Evolutionary conservation across 2,329 filamentous ascomycete species (phyloP), one percentile per base, ranked within the genome.

Genomic region (Pseudogymnoascus sp.): DNA sequence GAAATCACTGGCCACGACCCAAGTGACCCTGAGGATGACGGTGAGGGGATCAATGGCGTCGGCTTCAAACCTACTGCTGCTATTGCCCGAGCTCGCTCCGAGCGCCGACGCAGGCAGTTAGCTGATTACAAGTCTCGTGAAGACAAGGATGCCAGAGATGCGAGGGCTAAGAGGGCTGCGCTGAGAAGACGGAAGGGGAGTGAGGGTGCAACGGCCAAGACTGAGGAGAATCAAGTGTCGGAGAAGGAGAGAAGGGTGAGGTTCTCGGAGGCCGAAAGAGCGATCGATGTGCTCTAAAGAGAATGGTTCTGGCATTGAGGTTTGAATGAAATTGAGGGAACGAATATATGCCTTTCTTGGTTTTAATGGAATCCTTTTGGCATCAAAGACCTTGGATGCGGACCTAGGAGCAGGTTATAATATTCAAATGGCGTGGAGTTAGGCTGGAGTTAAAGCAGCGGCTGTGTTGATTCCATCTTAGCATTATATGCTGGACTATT

Each of bases 1-100:
- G 84, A 86, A 67, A 86, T 87, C 62, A 86, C 84, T 1, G 76
- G 85, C 26, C 84, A 86, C 69, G 80, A 85, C 65, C 81, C 82
- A 0, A 75, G 82, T 38, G 84, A 86, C 67, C 77, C 80, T 63
- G 83, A 87, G 63, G 84, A 87, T 66, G 84, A 87, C 67, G 84
- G 84, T 57, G 81, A 79, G 3, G 84, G 84, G 19, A 82, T 87
- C 67, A 86, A 87, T 68, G 84, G 84, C 4, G 82, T 87, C 62
- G 84, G 84, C 0, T 87, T 86, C 72, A 82, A 78, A 65, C 83
- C 84, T 2, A 85, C 82, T 0, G 76, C 83, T 5, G 82, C 82
- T 18, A 75, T 85, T 45, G 83, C 82, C 5, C 77, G 82, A 60
- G 78, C 79, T 3, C 77, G 83, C 15, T 74, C 77, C 1, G 75